These are phyloP conservation scores for Thalassiosira hispida DNA, from an alignment of 352 stramenopile genomes.

Conservation along the genomic window DNA sequence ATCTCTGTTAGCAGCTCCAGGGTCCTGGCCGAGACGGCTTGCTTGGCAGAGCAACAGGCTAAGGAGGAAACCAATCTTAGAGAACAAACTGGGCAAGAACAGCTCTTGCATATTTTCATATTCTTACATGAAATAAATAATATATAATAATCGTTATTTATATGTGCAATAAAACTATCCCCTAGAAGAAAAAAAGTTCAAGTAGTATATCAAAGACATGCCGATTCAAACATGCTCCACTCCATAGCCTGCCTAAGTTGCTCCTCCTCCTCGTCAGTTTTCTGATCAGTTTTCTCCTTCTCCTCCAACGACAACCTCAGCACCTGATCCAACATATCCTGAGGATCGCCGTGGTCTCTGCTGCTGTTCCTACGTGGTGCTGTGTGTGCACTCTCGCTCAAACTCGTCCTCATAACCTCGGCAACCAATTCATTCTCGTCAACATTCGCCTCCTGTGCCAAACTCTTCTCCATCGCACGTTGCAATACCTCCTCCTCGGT, in stretches of 20 bases:
- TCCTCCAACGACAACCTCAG: conserved; percentile 20
- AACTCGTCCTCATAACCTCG: conserved; percentile 7
- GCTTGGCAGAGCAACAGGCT: too few relatives aligned
- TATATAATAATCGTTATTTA: too few relatives aligned
- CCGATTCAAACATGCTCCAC: conserved; percentile 5
- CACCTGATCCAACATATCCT: conserved; percentile 15
- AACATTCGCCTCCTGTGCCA: not conserved
- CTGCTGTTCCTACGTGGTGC: not conserved
- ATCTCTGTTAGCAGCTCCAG: too few relatives aligned
- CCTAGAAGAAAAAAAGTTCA: too few relatives aligned
- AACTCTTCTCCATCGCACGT: not conserved
- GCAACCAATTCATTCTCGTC: conserved; percentile 5
- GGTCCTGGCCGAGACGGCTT: too few relatives aligned
- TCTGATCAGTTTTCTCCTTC: not conserved
- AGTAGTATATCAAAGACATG: too few relatives aligned
- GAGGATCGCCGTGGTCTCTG: not conserved
- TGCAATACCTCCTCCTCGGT: conserved; percentile 15
- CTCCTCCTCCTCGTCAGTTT: conserved; percentile 14
- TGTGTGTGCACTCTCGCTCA: not conserved
- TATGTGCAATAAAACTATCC: too few relatives aligned
- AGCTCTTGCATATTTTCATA: too few relatives aligned
- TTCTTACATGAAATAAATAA: too few relatives aligned
- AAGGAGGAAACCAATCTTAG: too few relatives aligned
- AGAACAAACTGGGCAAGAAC: too few relatives aligned
- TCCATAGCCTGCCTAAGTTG: conserved; percentile 18